Evolutionary conservation across 148 eudicot species (phyloP), one percentile per base, ranked within the genome.

Genomic region (Rhododendron vialii): DNA sequence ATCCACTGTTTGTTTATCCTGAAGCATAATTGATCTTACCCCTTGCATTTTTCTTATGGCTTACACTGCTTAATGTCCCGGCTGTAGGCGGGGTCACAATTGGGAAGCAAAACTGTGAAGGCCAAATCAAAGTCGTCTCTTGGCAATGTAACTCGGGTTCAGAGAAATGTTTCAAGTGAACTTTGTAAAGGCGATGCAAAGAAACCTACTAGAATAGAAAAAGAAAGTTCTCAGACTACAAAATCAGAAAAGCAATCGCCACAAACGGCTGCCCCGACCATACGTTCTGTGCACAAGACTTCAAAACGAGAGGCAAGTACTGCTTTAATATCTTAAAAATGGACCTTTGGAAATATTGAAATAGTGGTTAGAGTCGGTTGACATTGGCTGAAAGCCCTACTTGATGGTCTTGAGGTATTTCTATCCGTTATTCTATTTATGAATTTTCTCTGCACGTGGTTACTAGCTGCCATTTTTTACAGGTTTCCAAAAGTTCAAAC

Each of bases 281-380:
- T 84, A 59, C 77, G 53, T 78, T 74, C 88, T 45, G 86, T 80
- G 9, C 53, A 80, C 30, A 87, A 45, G 88, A 80, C 83, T 75
- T 36, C 83, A 38, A 90, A 88, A 87, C 43, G 28, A 65, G 95
- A 91, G 93, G 94, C 91, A 86, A 53, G 74, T 51, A 2, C 4
- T 82, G 5, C 11, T 81, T 81, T 14, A 35, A 33, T 73, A 41
- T 6, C 48, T 1, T 63, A 74, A 14, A 11, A 35, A 11, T 14
- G 61, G 7, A 61, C 47, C 55, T 22, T 57, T 51, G 43, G 79
- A 78, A 36, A 63, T 15, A 50, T 0, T 18, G 18, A 84, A 33
- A 20, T 84, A 47, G 24, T 12, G 81, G 1, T 22, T 51, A 51
- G 57, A 22, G 13, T 50, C 18, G 18, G 4, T 7, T 43, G 65